A percentile compares a stretch with the other conserved stretches of the same genome.
Evolutionary conservation across 2,329 filamentous ascomycete genomes (phyloP).

Genomic region (Cordyceps fumosorosea): DNA sequence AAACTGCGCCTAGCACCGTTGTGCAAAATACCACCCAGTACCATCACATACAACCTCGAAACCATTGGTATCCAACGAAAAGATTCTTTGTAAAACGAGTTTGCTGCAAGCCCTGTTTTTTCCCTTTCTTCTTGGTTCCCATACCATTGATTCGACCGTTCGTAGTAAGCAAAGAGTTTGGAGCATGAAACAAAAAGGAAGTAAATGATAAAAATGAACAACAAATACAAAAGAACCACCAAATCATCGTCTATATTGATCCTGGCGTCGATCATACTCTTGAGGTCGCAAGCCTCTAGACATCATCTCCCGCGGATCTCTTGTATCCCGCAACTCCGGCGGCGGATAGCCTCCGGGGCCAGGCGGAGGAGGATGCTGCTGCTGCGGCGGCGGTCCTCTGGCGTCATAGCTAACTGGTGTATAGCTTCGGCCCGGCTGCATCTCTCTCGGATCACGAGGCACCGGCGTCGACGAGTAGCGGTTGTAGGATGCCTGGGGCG

Average conservation of each 20-base stretch:
- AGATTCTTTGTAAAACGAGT: neutral
- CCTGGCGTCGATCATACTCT: slow-evolving; percentile 39
- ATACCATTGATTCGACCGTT: neutral
- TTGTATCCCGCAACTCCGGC: slow-evolving; percentile 23
- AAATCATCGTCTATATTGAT: slow-evolving; percentile 37
- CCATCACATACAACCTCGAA: neutral
- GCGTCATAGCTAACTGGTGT: slow-evolving; percentile 39
- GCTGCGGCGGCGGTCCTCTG: slow-evolving; percentile 24
- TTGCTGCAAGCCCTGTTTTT: neutral
- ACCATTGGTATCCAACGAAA: slow-evolving; percentile 7
- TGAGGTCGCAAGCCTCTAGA: slow-evolving; percentile 37
- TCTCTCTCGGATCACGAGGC: slow-evolving; percentile 35
- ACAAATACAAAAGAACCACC: neutral
- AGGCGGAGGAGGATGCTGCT: slow-evolving; percentile 16
- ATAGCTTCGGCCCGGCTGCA: slow-evolving; percentile 38
- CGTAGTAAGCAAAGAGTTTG: neutral
- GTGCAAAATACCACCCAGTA: neutral
- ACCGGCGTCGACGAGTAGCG: slow-evolving; percentile 39
- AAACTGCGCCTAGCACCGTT: slow-evolving; percentile 1
- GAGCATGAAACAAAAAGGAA: neutral
- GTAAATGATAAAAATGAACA: neutral
- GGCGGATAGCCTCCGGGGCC: slow-evolving; percentile 19
- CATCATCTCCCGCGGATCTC: slow-evolving; percentile 36
- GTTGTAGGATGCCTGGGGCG: slow-evolving; percentile 31
- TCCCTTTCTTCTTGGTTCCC: neutral